These are phyloP conservation scores for Penicillium pulvis DNA, from an alignment of 495 filamentous ascomycete species.

Conservation along the genomic window DNA sequence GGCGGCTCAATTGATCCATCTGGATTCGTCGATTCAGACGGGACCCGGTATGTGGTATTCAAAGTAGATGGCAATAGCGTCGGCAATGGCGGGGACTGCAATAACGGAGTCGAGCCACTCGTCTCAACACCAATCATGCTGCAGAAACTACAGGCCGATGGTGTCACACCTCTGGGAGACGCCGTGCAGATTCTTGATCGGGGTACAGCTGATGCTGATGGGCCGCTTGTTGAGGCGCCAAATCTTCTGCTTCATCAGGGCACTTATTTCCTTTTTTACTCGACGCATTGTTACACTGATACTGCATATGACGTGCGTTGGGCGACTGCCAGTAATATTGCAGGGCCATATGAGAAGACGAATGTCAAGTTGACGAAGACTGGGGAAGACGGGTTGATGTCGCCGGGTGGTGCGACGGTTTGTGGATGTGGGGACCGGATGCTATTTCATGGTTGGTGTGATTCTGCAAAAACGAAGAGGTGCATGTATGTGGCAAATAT, in stretches of 20 bases:
- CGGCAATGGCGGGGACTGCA: conserved; percentile 58
- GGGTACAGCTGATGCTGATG: conserved; percentile 47
- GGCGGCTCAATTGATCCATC: conserved; percentile 63
- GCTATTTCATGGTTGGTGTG: conserved; percentile 56
- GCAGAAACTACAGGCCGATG: conserved; percentile 55
- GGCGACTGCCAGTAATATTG: conserved; percentile 47
- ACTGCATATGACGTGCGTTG: conserved; percentile 57
- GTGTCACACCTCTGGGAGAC: conserved; percentile 51
- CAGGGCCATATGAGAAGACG: conserved; percentile 49
- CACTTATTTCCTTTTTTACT: conserved; percentile 63
- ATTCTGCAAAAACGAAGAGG: conserved; percentile 28
- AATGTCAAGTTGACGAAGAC: conserved; percentile 40
- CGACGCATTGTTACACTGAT: conserved; percentile 57
- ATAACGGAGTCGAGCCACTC: conserved; percentile 51
- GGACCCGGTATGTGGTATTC: conserved; percentile 59
- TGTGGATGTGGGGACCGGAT: conserved; percentile 46
- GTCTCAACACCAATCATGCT: conserved; percentile 61
- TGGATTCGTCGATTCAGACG: conserved; percentile 54
- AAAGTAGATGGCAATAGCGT: conserved; percentile 65
- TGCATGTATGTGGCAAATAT: conserved; percentile 37
- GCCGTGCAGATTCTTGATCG: conserved; percentile 58
- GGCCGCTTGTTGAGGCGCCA: conserved; percentile 65
- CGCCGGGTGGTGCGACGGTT: conserved; percentile 56
- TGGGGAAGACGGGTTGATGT: conserved; percentile 41
- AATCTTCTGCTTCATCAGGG: conserved; percentile 46